Conservation (phyloP, 371 early-diverging fungal genomes). For the Saksenaea oblongispora region DNA sequence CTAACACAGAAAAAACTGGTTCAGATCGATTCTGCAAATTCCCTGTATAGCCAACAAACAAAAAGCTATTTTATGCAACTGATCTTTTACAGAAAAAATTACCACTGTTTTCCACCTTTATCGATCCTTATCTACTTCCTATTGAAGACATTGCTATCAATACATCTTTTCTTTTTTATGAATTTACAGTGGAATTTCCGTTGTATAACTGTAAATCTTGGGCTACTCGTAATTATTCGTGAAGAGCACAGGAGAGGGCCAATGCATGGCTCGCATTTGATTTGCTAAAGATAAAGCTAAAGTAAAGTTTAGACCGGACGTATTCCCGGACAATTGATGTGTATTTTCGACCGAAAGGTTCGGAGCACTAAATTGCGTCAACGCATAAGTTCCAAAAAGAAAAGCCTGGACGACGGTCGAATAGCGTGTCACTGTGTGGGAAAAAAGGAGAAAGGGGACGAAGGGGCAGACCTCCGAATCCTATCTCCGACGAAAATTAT, state of each 20-base stretch:
- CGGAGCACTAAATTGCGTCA: no score
- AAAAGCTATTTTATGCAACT: background rate
- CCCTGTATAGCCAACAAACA: background rate
- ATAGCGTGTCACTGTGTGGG: background rate
- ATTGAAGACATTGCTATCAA: background rate
- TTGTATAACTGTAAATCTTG: no score
- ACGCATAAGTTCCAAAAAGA: background rate
- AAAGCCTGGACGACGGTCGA: background rate
- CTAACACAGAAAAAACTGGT: background rate
- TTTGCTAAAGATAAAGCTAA: conserved; percentile 4
- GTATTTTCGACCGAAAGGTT: background rate
- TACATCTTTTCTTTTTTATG: background rate
- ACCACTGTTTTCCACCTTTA: no score
- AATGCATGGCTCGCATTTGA: background rate
- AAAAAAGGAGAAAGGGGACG: background rate
- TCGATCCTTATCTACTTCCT: no score
- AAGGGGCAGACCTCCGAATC: background rate
- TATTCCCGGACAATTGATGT: background rate
- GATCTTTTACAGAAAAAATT: no score
- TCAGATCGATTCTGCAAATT: background rate
- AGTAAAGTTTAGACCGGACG: conserved; percentile 2
- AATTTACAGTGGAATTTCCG: no score
- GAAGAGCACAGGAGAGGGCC: background rate
- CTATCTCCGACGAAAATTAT: background rate
- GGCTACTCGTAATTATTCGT: background rate